phyloP scores from a whole-genome alignment of 305 asterid species.

The Fraxinus baroniana region DNA sequence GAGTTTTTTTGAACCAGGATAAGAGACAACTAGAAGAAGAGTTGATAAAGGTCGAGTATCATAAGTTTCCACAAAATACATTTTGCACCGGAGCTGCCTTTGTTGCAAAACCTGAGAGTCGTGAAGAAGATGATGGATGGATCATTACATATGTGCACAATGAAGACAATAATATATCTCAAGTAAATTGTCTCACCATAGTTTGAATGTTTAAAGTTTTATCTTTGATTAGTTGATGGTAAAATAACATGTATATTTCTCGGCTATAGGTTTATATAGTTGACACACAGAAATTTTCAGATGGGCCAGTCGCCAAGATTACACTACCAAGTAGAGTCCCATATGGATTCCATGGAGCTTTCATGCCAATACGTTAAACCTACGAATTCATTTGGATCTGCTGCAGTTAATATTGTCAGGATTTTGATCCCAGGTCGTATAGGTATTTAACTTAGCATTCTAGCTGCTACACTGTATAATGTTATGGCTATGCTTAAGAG shows the following conservation, averaged over 20 bases:
- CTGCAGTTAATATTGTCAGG: not conserved
- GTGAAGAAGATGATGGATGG: constrained; percentile 74
- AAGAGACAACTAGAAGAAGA: constrained; percentile 25
- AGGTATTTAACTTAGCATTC: not conserved
- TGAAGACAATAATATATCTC: constrained; percentile 49
- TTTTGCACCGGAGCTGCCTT: constrained; percentile 67
- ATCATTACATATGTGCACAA: constrained; percentile 49
- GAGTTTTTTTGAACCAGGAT: not conserved
- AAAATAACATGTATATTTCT: not conserved
- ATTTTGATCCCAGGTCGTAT: not conserved
- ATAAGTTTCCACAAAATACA: constrained; percentile 45
- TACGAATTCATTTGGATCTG: not conserved
- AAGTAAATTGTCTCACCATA: constrained; percentile 29
- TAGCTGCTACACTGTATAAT: not conserved
- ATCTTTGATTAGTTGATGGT: not conserved
- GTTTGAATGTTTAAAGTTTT: not conserved
- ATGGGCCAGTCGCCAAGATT: constrained; percentile 41
- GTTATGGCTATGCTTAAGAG: not conserved
- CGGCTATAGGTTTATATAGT: constrained; percentile 41
- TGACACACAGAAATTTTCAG: constrained; percentile 41
- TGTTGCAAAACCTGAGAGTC: constrained; percentile 44
- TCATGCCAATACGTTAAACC: constrained; percentile 22
- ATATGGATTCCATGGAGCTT: constrained; percentile 60
- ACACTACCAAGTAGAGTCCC: constrained; percentile 53
- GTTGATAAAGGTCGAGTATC: constrained; percentile 47